Percentiles rank a stretch among this genome's conserved stretches.
Conservation (phyloP, 176 grass and related monocot species). For the Musa troglodytarum region DNA sequence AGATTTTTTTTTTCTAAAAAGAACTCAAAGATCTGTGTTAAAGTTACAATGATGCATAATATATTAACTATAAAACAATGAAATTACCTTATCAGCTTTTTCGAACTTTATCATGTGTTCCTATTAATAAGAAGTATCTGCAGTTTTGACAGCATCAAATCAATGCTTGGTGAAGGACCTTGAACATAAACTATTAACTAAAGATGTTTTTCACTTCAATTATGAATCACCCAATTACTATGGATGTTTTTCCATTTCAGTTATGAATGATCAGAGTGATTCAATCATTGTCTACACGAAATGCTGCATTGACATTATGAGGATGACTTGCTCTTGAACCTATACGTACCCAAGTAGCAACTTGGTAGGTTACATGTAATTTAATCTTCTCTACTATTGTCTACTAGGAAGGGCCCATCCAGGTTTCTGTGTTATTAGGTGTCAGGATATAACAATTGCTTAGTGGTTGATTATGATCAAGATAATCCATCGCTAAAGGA, state of each 20-base stretch:
- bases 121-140: constrained; percentile 34
- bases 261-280: not conserved
- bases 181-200: constrained; percentile 38
- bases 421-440: constrained; percentile 56
- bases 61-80: not conserved
- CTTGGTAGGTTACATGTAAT: constrained; percentile 69
- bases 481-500: constrained; percentile 27
- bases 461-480: constrained; percentile 29
- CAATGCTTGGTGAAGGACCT: constrained; percentile 34
- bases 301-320: constrained; percentile 76
- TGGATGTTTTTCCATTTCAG: no score
- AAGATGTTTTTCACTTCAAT: constrained; percentile 30
- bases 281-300: constrained; percentile 48
- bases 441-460: constrained; percentile 48
- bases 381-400: constrained; percentile 67
- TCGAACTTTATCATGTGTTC: constrained; percentile 27
- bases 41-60: not conserved
- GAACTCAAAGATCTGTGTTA: not conserved
- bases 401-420: constrained; percentile 95
- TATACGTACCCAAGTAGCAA: constrained; percentile 71
- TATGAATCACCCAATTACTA: constrained; percentile 32
- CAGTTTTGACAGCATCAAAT: constrained; percentile 34
- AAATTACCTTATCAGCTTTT: constrained; percentile 36
- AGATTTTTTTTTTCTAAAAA: constrained; percentile 1
- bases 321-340: constrained; percentile 39